phyloP scores from a whole-genome alignment of 1,284 basidiomycete species.

The Xanthoconium separans region DNA sequence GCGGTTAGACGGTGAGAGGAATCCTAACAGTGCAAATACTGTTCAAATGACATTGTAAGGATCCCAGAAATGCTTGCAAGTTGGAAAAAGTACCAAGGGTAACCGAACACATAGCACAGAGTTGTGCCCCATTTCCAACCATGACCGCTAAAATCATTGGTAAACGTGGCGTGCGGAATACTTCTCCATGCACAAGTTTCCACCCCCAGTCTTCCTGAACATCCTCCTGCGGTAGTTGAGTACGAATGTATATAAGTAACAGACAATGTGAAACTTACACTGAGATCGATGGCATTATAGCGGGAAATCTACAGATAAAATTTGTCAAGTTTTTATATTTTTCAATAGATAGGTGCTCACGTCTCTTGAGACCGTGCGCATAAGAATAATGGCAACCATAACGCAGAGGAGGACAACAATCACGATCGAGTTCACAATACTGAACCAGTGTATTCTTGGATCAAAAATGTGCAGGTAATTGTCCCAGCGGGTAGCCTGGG shows the following conservation, averaged over 20 bases:
- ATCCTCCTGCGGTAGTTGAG: conserved; percentile 64
- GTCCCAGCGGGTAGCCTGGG: conserved; percentile 92
- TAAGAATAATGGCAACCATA: conserved; percentile 91
- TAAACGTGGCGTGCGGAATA: conserved; percentile 84
- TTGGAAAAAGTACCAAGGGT: conserved; percentile 65
- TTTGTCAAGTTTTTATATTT: conserved; percentile 37
- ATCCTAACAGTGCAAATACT: conserved; percentile 97
- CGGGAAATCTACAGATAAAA: conserved; percentile 72
- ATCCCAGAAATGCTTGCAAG: background rate
- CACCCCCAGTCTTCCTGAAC: conserved; percentile 98
- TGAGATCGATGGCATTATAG: conserved; percentile 95
- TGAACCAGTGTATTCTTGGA: conserved; percentile 88
- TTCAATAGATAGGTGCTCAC: conserved; percentile 47
- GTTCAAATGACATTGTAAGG: conserved; percentile 10
- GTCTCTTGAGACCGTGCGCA: conserved; percentile 87
- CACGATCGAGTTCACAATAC: conserved; percentile 90
- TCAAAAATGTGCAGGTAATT: conserved; percentile 86
- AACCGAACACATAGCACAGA: conserved; percentile 86
- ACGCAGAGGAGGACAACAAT: conserved; percentile 89
- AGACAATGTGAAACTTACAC: conserved; percentile 46
- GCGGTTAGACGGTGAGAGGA: conserved; percentile 93
- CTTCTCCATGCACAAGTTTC: conserved; percentile 96
- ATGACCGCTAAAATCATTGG: conserved; percentile 83
- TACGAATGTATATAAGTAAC: background rate
- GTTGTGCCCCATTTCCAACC: conserved; percentile 89